Evolutionary conservation across 768 basidiomycete genomes (phyloP), one percentile per base, ranked within the genome.

Genomic region (Tubosaeta brunneosetosa): DNA sequence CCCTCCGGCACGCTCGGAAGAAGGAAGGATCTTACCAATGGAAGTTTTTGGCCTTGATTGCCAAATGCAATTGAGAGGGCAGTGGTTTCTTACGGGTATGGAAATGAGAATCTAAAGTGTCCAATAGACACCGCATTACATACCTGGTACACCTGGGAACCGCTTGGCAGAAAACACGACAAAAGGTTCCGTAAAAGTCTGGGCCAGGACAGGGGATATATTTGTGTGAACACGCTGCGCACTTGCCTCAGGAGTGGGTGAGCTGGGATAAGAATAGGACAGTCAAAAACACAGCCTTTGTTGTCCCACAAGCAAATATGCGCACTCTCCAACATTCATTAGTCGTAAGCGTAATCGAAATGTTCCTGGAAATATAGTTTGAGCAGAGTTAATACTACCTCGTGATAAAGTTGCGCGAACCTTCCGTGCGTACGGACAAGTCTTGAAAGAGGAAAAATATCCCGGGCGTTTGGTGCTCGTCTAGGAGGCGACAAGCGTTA

Each of bases 391-490:
- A 57, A 68, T 59, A 49, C 43, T 53, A 50, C 12, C 56, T 56
- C 26, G 38, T 64, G 63, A 59, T 66, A 56, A 47, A 66, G 67
- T 63, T 64, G 46, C 48, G 49, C 64, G 64, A 69, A 86, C 90
- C 91, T 80, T 97, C 94, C 17, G 91, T 94, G 52, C 94, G 82
- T 44, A 97, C 88, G 43, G 91, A 93, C 48, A 97, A 72, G 72
- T 97, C 94, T 67, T 93, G 92, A 73, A 94, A 92, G 55, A 97
- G 84, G 74, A 97, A 97, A 71, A 92, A 97, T 56, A 97, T 86
- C 7, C 94, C 94, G 47, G 82, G 78, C 56, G 85, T 84, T 55
- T 88, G 85, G 68, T 93, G 83, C 64, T 92, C 89, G 65, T 95
- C 93, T 51, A 83, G 72, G 47, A 97, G 76, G 46, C 86, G 83